phyloP scores from a whole-genome alignment of 805 yeast genomes.

The Nakazawaea peltata region DNA sequence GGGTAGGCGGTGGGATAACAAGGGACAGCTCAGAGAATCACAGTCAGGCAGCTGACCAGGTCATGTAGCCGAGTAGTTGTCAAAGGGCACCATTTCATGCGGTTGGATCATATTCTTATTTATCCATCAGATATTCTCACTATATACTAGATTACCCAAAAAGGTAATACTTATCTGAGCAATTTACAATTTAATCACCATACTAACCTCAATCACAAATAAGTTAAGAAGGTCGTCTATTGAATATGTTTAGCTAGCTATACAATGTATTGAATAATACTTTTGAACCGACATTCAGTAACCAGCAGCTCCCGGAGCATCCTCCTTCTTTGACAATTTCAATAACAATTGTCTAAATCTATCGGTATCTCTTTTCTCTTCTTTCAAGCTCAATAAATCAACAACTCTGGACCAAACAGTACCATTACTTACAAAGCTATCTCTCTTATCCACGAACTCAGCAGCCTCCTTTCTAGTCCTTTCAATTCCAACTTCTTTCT shows the following conservation, averaged over 20 bases:
- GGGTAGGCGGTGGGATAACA: no score
- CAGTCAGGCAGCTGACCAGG: no score
- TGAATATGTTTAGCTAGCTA: neutral
- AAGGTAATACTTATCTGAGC: no score
- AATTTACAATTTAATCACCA: no score
- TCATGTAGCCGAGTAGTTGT: no score
- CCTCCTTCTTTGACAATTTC: constrained; percentile 47
- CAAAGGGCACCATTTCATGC: no score
- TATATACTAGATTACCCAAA: no score
- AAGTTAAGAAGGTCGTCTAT: no score
- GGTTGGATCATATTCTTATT: no score
- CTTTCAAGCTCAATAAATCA: constrained; percentile 31
- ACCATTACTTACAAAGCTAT: constrained; percentile 43
- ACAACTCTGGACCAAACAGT: constrained; percentile 51
- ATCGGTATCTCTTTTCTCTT: constrained; percentile 38
- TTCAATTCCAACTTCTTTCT: constrained; percentile 63
- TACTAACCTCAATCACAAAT: no score
- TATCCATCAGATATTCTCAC: no score
- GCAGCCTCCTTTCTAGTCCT: constrained; percentile 61
- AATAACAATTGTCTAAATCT: constrained; percentile 43
- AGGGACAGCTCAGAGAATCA: no score
- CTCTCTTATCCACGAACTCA: constrained; percentile 66
- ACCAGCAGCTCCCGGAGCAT: constrained; percentile 51
- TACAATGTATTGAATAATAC: neutral
- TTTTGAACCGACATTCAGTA: constrained; percentile 16